Evolutionary conservation across 2,329 filamentous ascomycete genomes (phyloP).

Genomic region (Leptoxyphium fumago): DNA sequence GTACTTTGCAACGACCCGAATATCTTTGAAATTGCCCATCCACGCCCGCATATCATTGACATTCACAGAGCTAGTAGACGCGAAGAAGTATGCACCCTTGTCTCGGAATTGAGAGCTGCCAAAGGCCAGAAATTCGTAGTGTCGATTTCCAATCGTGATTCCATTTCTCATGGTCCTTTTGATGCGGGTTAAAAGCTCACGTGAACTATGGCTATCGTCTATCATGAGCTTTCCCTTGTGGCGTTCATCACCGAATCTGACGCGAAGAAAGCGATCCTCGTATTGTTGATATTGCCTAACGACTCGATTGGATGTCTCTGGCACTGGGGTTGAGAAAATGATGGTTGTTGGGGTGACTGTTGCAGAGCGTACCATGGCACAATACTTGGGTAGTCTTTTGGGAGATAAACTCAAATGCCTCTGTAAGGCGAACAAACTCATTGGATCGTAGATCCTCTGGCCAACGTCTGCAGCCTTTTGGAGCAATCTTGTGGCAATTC

Average conservation of each 20-base stretch:
- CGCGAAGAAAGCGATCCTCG: conserved; percentile 69
- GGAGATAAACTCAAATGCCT: conserved; percentile 21
- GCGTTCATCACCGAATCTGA: conserved; percentile 80
- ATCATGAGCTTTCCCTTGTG: conserved; percentile 27
- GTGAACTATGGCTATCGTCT: conserved; percentile 18
- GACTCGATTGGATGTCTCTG: conserved; percentile 81
- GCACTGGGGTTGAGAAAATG: conserved; percentile 57
- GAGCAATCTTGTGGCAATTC: conserved; percentile 47
- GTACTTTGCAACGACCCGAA: conserved; percentile 74
- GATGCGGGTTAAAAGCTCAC: conserved; percentile 54
- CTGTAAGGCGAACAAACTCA: conserved; percentile 49
- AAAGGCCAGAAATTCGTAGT: conserved; percentile 82
- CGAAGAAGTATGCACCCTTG: conserved; percentile 86
- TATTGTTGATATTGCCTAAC: conserved; percentile 54
- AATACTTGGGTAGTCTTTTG: conserved; percentile 45
- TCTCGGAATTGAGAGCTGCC: conserved; percentile 92
- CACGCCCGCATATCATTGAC: conserved; percentile 65
- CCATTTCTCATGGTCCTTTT: conserved; percentile 59
- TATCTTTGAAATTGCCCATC: conserved; percentile 77
- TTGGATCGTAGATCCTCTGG: conserved; percentile 50
- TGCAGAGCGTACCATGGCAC: conserved; percentile 59
- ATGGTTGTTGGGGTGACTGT: conserved; percentile 74
- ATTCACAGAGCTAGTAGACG: conserved; percentile 48
- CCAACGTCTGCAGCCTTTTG: conserved; percentile 58
- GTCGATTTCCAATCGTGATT: conserved; percentile 65